Evolutionary conservation across 192 early-diverging fungal genomes (phyloP).

Genomic region (Bifiguratus adelaidae): DNA sequence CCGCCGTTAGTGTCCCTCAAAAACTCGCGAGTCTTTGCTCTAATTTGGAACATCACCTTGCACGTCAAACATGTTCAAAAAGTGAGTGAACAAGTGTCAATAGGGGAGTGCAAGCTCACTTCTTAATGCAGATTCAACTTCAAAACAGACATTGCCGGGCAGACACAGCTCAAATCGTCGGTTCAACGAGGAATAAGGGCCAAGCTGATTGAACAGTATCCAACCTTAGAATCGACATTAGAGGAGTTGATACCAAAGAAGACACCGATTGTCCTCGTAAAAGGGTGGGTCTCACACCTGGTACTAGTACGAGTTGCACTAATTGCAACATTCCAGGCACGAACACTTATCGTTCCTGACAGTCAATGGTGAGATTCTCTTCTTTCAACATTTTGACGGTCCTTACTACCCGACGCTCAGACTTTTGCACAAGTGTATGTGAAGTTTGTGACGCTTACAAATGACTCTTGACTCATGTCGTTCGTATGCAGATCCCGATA

Average conservation of each 20-base stretch:
- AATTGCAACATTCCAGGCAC: conserved; percentile 44
- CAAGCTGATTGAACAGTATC: conserved; percentile 83
- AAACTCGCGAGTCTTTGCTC: too few relatives aligned
- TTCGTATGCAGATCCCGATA: conserved; percentile 61
- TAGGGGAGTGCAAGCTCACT: background rate
- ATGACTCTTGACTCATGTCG: conserved; percentile 6
- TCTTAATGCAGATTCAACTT: conserved; percentile 45
- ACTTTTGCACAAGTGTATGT: conserved; percentile 82
- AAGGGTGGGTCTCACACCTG: conserved; percentile 46
- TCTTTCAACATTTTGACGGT: conserved; percentile 95
- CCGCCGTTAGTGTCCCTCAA: too few relatives aligned
- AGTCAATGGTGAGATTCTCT: conserved; percentile 76
- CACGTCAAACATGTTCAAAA: conserved; percentile 2
- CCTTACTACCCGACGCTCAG: conserved; percentile 78
- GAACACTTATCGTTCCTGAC: conserved; percentile 80
- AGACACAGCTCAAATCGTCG: conserved; percentile 87
- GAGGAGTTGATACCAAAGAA: conserved; percentile 98
- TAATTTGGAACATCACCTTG: too few relatives aligned
- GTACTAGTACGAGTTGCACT: conserved; percentile 11
- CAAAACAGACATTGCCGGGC: conserved; percentile 72
- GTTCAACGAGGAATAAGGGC: conserved; percentile 75
- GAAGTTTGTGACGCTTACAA: background rate
- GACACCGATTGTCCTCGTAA: conserved; percentile 71
- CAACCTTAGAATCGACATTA: conserved; percentile 70
- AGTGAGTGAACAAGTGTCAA: background rate